phyloP scores from a whole-genome alignment of 306 rosid species.

The Trifolium dubium region DNA sequence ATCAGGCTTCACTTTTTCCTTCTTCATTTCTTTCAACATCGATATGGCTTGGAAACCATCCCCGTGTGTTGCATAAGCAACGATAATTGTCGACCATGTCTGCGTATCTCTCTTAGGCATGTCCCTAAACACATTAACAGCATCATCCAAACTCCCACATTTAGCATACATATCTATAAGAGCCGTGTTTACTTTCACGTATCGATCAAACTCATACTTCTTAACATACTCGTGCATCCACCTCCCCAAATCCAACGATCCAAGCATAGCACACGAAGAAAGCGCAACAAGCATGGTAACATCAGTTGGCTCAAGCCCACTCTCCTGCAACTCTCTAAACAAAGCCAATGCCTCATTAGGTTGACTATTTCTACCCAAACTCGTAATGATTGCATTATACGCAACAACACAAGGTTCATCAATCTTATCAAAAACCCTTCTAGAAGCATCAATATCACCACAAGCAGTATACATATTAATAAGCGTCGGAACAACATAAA shows the following conservation, averaged over 20 bases:
- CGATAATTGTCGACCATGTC: conserved; percentile 83
- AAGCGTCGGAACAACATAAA: conserved; percentile 69
- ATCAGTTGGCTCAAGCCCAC: conserved; percentile 64
- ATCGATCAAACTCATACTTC: conserved; percentile 66
- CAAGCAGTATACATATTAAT: conserved; percentile 73
- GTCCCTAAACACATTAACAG: conserved; percentile 60
- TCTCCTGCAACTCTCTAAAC: conserved; percentile 76
- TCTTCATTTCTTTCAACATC: conserved; percentile 74
- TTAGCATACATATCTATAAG: conserved; percentile 85
- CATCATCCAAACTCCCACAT: conserved; percentile 80
- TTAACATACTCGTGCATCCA: conserved; percentile 87
- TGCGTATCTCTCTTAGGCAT: conserved; percentile 75
- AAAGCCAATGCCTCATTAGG: conserved; percentile 82
- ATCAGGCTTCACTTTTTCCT: conserved; percentile 62
- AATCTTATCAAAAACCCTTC: conserved; percentile 70
- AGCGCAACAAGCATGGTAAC: conserved; percentile 81
- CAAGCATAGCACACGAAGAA: conserved; percentile 72
- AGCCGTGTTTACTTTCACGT: conserved; percentile 83
- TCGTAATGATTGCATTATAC: conserved; percentile 68
- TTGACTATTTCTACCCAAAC: conserved; percentile 65
- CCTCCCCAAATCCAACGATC: conserved; percentile 76
- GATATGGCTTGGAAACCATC: conserved; percentile 59
- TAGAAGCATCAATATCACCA: conserved; percentile 59
- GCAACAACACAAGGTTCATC: conserved; percentile 68
- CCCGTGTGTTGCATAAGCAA: conserved; percentile 84